Conservation (phyloP, 1,139 yeast genomes). For the Yamadazyma blattariae region DNA sequence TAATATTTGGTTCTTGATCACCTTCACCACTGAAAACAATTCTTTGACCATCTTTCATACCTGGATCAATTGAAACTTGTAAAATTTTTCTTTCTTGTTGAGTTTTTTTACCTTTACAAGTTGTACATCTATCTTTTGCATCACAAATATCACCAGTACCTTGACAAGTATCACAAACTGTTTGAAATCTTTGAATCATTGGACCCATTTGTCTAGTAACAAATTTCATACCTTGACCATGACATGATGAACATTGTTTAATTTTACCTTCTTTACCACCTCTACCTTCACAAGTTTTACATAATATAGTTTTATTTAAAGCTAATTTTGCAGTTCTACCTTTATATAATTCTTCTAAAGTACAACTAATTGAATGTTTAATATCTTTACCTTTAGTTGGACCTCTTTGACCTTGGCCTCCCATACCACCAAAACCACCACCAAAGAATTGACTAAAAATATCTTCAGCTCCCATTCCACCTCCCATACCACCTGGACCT, state of each 20-base stretch:
- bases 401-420: slow-evolving; percentile 73
- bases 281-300: slow-evolving; percentile 87
- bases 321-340: slow-evolving; percentile 96
- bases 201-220: slow-evolving; percentile 99
- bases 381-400: slow-evolving; percentile 90
- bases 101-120: slow-evolving; percentile 88
- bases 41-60: slow-evolving; percentile 95
- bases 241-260: slow-evolving; percentile 81
- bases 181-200: slow-evolving; percentile 96
- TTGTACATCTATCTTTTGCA: slow-evolving; percentile 84
- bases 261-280: slow-evolving; percentile 96
- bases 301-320: slow-evolving; percentile 83
- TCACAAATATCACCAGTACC: slow-evolving; percentile 91
- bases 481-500: slow-evolving; percentile 71
- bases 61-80: slow-evolving; percentile 94
- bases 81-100: slow-evolving; percentile 85
- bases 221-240: slow-evolving; percentile 88
- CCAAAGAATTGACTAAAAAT: slow-evolving; percentile 93
- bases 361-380: slow-evolving; percentile 80
- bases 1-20: slow-evolving; percentile 92
- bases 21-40: slow-evolving; percentile 94
- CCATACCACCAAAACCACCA: slow-evolving; percentile 50
- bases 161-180: slow-evolving; percentile 87
- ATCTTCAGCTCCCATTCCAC: slow-evolving; percentile 81
- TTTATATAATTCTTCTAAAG: slow-evolving; percentile 90